Evolutionary conservation across 306 rosid species (phyloP).

Genomic region (Vigna unguiculata): DNA sequence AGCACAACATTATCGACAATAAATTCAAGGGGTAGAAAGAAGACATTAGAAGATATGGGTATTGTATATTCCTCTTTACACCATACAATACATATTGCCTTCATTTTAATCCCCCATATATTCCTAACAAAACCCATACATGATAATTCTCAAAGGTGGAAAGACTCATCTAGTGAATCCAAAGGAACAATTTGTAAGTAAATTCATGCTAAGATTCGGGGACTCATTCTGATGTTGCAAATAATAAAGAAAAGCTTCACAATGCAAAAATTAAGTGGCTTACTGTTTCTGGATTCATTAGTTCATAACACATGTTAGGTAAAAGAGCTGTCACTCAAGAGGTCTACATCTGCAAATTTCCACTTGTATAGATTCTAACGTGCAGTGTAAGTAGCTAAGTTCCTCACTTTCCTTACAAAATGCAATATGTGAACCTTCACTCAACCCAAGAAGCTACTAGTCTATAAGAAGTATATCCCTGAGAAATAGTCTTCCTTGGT

Average conservation of each 20-base stretch:
- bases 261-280: constrained; percentile 13
- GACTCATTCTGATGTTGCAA: constrained; percentile 16
- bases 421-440: constrained; percentile 6
- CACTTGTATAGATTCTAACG: too few relatives aligned
- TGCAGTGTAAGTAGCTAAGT: too few relatives aligned
- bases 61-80: not conserved
- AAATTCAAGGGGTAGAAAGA: constrained; percentile 1
- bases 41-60: constrained; percentile 13
- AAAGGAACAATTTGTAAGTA: not conserved
- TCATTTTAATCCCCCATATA: constrained; percentile 18
- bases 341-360: too few relatives aligned
- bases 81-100: not conserved
- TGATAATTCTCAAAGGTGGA: constrained; percentile 16
- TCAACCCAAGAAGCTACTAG: not conserved
- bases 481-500: not conserved
- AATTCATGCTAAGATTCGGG: not conserved
- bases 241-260: not conserved
- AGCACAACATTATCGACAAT: constrained; percentile 1
- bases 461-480: not conserved
- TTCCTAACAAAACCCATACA: constrained; percentile 4
- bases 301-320: not conserved
- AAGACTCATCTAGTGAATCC: not conserved
- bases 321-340: too few relatives aligned
- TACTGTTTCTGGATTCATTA: constrained; percentile 9
- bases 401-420: too few relatives aligned